Percentiles rank a stretch among this genome's conserved stretches.
These are phyloP conservation scores for Leccinum pachyderme DNA, from an alignment of 1,284 basidiomycete genomes.

Conservation along the genomic window DNA sequence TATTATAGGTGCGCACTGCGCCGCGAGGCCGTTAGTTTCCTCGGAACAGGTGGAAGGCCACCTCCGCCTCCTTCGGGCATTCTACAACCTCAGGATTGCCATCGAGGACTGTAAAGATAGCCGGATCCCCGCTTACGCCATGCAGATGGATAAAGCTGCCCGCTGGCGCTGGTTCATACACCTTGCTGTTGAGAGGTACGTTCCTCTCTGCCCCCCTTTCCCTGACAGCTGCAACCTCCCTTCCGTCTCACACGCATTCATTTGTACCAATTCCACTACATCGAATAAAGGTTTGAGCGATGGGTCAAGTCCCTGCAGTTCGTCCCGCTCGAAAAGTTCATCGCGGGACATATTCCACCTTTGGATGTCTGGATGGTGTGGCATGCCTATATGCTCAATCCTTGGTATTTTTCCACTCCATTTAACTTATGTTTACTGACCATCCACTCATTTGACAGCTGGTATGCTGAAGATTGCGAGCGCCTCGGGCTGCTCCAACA, in stretches of 20 bases:
- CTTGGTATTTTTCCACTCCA: conserved; percentile 26
- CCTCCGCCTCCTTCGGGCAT: conserved; percentile 29
- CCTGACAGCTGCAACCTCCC: too few species aligned
- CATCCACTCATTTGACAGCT: conserved; percentile 23
- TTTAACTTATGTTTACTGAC: not conserved
- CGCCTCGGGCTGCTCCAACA: conserved; percentile 29
- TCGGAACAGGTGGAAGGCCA: conserved; percentile 28
- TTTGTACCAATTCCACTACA: not conserved
- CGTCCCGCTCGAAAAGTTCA: conserved; percentile 28
- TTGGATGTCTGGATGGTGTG: conserved; percentile 48
- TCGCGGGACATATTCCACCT: conserved; percentile 36
- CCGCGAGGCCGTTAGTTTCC: conserved; percentile 23
- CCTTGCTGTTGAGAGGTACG: conserved; percentile 31
- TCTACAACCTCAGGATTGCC: conserved; percentile 24
- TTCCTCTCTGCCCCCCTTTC: not conserved
- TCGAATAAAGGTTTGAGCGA: conserved; percentile 33
- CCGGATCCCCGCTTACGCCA: conserved; percentile 25
- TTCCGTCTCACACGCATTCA: not conserved
- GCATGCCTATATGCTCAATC: conserved; percentile 45
- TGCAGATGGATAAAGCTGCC: conserved; percentile 23
- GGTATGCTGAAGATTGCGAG: conserved; percentile 40
- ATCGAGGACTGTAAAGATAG: conserved; percentile 30
- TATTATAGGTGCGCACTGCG: conserved; percentile 17
- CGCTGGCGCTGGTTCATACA: conserved; percentile 34
- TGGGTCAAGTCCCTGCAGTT: conserved; percentile 32